Base-by-base conservation (phyloP, 2,329 filamentous ascomycete species). In the Paraphoma chrysanthemicola region DNA sequence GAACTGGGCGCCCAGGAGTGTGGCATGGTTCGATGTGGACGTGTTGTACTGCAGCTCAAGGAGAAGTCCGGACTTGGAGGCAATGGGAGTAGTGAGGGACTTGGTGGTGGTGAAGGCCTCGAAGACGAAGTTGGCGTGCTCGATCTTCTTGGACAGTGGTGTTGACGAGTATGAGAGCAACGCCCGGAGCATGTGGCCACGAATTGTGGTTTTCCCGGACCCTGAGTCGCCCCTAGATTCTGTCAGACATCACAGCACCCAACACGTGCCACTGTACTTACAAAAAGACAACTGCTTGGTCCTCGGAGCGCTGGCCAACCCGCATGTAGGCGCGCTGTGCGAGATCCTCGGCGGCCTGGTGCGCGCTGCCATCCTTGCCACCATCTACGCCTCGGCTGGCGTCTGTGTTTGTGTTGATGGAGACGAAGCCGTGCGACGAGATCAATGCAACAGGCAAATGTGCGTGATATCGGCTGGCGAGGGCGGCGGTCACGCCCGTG, bases 31-130 rank as follows among this genome's bases (percentile, higher is more conserved):
- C 0, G 89, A 90, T 0, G 93, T 89, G 0, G 92, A 88, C 1
- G 92, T 96, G 75, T 99, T 94, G 75, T 99, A 99, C 77, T 99
- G 95, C 42, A 99, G 84, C 77, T 99, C 95, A 75, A 95, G 95
- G 74, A 96, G 97, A 14, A 99, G 85, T 60, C 95, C 95, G 10
- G 95, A 90, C 77, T 98, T 98, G 48, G 94, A 98, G 29, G 95
- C 95, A 1, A 92, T 97, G 1, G 93, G 93, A 0, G 94, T 98
- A 1, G 94, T 98, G 33, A 93, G 89, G 1, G 94, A 96, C 80
- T 99, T 99, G 28, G 95, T 99, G 1, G 95, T 98, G 5, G 95
- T 99, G 57, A 99, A 85, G 2, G 92, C 91, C 74, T 99, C 95
- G 75, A 99, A 99, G 57, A 98, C 87, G 75, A 97, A 99, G 43